Evolutionary conservation across 2,329 filamentous ascomycete species (phyloP).

Genomic region (Fusarium albosuccineum): DNA sequence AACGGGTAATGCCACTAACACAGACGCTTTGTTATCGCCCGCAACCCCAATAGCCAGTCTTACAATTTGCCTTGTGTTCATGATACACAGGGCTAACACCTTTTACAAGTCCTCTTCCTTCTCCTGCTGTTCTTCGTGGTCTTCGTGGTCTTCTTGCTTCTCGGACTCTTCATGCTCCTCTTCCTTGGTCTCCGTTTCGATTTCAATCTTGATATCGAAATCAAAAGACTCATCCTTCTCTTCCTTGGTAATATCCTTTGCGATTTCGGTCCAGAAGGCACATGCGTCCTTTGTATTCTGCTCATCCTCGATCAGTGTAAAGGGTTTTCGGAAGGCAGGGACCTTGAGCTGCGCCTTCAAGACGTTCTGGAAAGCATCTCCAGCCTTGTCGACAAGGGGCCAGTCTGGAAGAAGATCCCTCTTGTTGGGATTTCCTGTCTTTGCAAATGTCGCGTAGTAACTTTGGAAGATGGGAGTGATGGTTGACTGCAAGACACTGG

Average conservation of each 20-base stretch:
- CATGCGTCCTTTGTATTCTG: not conserved
- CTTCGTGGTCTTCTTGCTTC: too few species aligned
- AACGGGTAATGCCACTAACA: too few species aligned
- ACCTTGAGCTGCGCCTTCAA: not conserved
- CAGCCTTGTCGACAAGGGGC: not conserved
- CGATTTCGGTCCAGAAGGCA: not conserved
- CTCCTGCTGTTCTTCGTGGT: too few species aligned
- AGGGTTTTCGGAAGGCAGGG: not conserved
- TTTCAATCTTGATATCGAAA: too few species aligned
- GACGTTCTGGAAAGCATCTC: not conserved
- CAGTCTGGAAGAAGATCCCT: not conserved
- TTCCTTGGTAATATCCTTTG: not conserved
- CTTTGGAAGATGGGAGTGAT: not conserved
- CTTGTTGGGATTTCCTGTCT: not conserved
- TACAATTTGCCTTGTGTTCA: too few species aligned
- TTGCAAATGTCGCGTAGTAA: not conserved
- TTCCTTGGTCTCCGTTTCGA: too few species aligned
- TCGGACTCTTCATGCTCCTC: too few species aligned
- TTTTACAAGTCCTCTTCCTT: too few species aligned
- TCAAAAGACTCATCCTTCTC: too few species aligned
- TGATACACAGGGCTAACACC: too few species aligned
- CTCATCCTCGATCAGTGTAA: not conserved
- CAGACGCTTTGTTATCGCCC: too few species aligned
- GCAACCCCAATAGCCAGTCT: too few species aligned
- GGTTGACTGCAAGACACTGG: not conserved